Evolutionary conservation across 768 basidiomycete species (phyloP), one percentile per base, ranked within the genome.

Genomic region (Phaeolepiota aurea): DNA sequence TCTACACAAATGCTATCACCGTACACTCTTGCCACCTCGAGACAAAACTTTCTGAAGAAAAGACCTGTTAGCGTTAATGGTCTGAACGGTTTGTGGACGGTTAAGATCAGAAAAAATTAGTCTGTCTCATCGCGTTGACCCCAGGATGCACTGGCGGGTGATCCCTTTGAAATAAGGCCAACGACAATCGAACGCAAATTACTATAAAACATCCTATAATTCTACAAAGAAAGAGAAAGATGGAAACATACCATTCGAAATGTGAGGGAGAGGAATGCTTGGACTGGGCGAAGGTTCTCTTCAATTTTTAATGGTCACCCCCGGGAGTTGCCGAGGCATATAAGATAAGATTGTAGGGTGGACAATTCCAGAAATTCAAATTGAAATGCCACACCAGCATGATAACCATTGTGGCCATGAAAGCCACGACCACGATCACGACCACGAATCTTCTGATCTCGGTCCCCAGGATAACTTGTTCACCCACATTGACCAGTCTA

Each of bases 111-210:
- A 63, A 55, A 59, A 44, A 55, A 54, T n/a, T 46, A 56, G 56
- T 52, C 74, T 79, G 82, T 87, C 84, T 86, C 85, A 87, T 74
- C 61, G 55, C 71, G 67, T 60, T 60, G 54, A 51, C 68, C 74
- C 71, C 82, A 82, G 82, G 76, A 69, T 63, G 45, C 66, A 74
- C 80, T 66, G 84, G 85, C 85, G 68, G 69, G 79, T 74, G 69
- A 64, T 63, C 77, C 82, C 74, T 86, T 84, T 82, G 76, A 65
- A n/a, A 51, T 71, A 68, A 65, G 68, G 66, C 57, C 55, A 58
- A 61, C 57, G 67, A 57, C 63, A 54, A 62, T 87, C 85, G 82
- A 87, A 87, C 85, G 85, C 85, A 87, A 87, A 87, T 87, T 87
- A 87, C 85, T 65, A 69, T 49, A 65, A 59, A 68, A 50, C 82